Evolutionary conservation across 2,329 filamentous ascomycete species (phyloP), one percentile per base, ranked within the genome.

Genomic region (Pseudocercospora pini-densiflorae): DNA sequence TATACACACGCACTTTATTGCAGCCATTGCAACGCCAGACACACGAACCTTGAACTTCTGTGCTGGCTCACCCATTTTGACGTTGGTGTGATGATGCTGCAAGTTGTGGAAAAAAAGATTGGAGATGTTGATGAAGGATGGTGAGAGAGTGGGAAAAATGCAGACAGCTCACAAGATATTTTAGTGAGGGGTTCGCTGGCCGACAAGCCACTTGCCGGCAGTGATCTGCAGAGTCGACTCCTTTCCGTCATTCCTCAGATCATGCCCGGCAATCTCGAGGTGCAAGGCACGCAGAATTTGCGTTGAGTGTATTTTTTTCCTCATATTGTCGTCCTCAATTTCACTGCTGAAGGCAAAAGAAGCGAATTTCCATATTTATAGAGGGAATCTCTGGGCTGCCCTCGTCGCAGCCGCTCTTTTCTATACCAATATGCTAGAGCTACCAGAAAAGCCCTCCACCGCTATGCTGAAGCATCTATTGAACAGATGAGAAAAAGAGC

Each of bases 31-130:
- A 33, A 51, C 33, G 24, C 31, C 24, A 19, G 33, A 31, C n/a
- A 40, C 8, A 29, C 63, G n/a, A 61, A 72, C 70, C 92, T 97
- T 97, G 91, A 93, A 96, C 85, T 92, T 94, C 83, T 90, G 85
- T 80, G 93, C 93, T 84, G 93, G 93, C 78, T 92, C 92, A 87
- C 78, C 81, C 87, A 89, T 89, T 70, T 72, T 86, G 79, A 72
- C 72, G 77, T 76, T 67, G 16, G n/a, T 55, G 54, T 65, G 49
- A 8, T 62, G 36, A 57, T 65, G 61, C 51, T 60, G 58, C 62
- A 57, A 63, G 45, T 60, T 62, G 63, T 67, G 43, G 40, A 59
- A 62, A 62, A 62, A 69, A 60, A 53, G 63, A 64, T 66, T 63
- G 61, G 61, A 62, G 70, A 67, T 61, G 65, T 65, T 47, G 55